phyloP scores from a whole-genome alignment of 805 yeast species.

The Spathaspora hagerdaliae region DNA sequence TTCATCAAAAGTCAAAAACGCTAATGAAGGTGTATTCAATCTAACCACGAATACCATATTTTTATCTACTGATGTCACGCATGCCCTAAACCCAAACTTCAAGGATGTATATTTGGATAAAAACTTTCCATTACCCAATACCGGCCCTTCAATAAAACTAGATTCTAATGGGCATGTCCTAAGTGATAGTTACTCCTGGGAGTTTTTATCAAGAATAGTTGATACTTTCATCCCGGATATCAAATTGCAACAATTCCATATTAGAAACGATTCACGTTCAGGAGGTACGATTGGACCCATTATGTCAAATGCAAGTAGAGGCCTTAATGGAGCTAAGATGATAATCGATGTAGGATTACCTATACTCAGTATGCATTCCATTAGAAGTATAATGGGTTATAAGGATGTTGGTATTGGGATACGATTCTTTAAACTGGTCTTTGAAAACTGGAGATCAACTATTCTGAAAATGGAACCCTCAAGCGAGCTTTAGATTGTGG shows the following conservation, averaged over 20 bases:
- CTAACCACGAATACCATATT: conserved; percentile 25
- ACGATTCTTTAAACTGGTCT: conserved; percentile 27
- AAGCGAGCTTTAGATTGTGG: background rate
- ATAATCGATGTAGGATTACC: conserved; percentile 41
- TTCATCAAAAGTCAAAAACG: background rate
- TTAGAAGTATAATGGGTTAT: conserved; percentile 34
- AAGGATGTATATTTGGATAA: conserved; percentile 23
- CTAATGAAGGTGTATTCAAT: conserved; percentile 5
- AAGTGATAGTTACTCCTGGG: conserved; percentile 30
- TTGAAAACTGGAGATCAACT: conserved; percentile 20
- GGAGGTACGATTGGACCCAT: conserved; percentile 44
- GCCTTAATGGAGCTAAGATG: conserved; percentile 10
- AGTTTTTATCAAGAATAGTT: conserved; percentile 23
- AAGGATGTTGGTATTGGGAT: conserved; percentile 38
- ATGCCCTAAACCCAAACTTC: conserved; percentile 40
- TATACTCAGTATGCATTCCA: conserved; percentile 41
- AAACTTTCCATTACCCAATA: conserved; percentile 36
- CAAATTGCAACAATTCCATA: conserved; percentile 34
- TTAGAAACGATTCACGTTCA: conserved; percentile 36
- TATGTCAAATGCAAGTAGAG: conserved; percentile 31
- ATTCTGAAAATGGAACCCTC: background rate
- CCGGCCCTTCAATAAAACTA: conserved; percentile 32
- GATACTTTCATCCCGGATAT: conserved; percentile 13
- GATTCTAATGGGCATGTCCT: conserved; percentile 36
- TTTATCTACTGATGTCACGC: conserved; percentile 43